Conservation (phyloP, 2,329 filamentous ascomycete genomes). For the Fusarium albidum region DNA sequence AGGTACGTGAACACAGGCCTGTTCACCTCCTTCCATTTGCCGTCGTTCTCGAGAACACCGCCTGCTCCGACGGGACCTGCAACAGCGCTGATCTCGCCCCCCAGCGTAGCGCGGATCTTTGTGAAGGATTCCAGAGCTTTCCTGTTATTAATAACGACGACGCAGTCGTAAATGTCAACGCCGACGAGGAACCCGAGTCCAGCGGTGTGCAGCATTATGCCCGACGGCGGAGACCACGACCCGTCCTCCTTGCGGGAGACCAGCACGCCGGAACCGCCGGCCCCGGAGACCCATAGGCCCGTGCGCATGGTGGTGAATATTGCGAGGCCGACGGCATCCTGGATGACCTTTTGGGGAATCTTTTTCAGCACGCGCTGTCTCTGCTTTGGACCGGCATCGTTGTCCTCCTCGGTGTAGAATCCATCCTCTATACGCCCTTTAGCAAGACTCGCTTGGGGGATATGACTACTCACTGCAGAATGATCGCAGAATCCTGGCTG, state of each 20-base stretch:
- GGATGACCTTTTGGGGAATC: conserved; percentile 66
- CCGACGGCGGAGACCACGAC: conserved; percentile 80
- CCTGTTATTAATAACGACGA: conserved; percentile 82
- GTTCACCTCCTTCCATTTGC: conserved; percentile 59
- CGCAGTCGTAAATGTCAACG: conserved; percentile 87
- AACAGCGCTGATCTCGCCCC: conserved; percentile 78
- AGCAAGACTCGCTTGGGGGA: background rate
- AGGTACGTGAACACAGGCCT: conserved; percentile 69
- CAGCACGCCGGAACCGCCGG: conserved; percentile 72
- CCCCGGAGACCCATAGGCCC: conserved; percentile 71
- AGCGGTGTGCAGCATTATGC: conserved; percentile 81
- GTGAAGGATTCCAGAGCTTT: conserved; percentile 81
- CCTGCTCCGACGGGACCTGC: conserved; percentile 75
- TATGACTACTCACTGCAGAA: conserved; percentile 76
- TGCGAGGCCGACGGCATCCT: conserved; percentile 71
- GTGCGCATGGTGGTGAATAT: conserved; percentile 76
- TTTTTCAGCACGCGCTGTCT: conserved; percentile 59
- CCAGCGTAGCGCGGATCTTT: conserved; percentile 75
- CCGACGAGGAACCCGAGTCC: conserved; percentile 82
- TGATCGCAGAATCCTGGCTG: conserved; percentile 80
- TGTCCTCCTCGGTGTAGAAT: conserved; percentile 55
- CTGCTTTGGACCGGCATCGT: conserved; percentile 45
- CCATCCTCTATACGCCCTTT: conserved; percentile 54
- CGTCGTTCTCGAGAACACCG: conserved; percentile 71
- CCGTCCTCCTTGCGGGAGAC: conserved; percentile 70